These are phyloP conservation scores for Leavenworthia alabamica DNA, from an alignment of 345 rosid genomes.

Conservation along the genomic window DNA sequence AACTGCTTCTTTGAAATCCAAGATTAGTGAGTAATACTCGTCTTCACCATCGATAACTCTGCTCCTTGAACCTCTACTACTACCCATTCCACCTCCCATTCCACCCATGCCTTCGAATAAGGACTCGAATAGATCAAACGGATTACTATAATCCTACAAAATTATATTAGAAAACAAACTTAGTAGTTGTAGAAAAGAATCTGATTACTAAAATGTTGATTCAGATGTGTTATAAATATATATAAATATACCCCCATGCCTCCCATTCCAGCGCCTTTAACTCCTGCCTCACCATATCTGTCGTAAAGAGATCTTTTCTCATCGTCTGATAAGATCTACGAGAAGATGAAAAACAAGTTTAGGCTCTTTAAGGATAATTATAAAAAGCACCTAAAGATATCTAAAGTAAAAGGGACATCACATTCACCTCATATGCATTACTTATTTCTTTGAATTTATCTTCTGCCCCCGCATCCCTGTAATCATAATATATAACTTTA, in stretches of 20 bases:
- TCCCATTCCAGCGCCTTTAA: slow-evolving; percentile 95
- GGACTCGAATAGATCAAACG: slow-evolving; percentile 88
- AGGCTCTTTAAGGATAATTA: neutral
- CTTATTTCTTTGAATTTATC: slow-evolving; percentile 94
- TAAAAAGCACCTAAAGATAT: neutral
- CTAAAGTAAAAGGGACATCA: slow-evolving; percentile 15
- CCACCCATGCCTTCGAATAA: slow-evolving; percentile 89
- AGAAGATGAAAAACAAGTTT: neutral
- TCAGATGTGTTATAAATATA: neutral
- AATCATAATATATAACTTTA: slow-evolving; percentile 1
- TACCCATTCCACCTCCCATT: slow-evolving; percentile 63
- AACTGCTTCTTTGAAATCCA: slow-evolving; percentile 89
- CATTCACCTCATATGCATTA: slow-evolving; percentile 94
- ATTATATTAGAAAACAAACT: neutral
- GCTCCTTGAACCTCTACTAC: slow-evolving; percentile 65
- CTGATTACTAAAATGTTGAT: neutral
- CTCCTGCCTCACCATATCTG: slow-evolving; percentile 91
- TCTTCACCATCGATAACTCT: slow-evolving; percentile 87
- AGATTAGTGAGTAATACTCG: slow-evolving; percentile 69
- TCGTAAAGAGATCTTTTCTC: slow-evolving; percentile 95
- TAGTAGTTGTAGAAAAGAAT: neutral
- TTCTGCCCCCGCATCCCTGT: slow-evolving; percentile 90
- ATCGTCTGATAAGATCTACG: slow-evolving; percentile 91
- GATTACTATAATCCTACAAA: slow-evolving; percentile 87
- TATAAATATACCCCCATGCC: slow-evolving; percentile 60